Evolutionary conservation across 768 basidiomycete genomes (phyloP).

Genomic region (Lanmaoa pseudosensibilis): DNA sequence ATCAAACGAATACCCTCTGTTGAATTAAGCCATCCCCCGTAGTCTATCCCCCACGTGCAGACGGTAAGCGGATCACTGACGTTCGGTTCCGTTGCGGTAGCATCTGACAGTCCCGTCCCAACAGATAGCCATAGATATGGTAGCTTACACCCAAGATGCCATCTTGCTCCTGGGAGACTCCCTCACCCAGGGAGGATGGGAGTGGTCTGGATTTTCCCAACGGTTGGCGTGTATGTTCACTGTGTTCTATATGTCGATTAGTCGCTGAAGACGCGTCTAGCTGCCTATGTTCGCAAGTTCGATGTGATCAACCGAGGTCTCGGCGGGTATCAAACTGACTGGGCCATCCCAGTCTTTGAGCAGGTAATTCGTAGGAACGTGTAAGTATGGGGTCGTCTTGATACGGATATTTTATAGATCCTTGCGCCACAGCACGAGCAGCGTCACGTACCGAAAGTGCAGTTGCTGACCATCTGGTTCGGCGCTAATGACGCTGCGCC

Average conservation of each 20-base stretch:
- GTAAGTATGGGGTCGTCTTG: neutral
- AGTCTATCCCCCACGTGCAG: neutral
- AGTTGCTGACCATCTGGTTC: slow-evolving; percentile 84
- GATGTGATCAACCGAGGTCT: slow-evolving; percentile 88
- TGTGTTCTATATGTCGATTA: neutral
- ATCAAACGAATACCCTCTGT: neutral
- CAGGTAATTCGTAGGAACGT: slow-evolving; percentile 43
- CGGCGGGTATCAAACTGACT: slow-evolving; percentile 83
- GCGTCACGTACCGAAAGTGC: slow-evolving; percentile 54
- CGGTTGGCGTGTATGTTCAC: slow-evolving; percentile 46
- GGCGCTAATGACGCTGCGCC: slow-evolving; percentile 87
- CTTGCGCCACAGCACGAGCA: slow-evolving; percentile 54
- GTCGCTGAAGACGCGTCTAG: slow-evolving; percentile 36
- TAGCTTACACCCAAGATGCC: slow-evolving; percentile 52
- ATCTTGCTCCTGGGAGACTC: slow-evolving; percentile 84
- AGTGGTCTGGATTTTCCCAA: slow-evolving; percentile 62
- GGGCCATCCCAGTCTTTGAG: slow-evolving; percentile 78
- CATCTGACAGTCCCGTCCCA: neutral
- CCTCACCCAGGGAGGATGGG: slow-evolving; percentile 71
- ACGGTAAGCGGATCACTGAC: neutral
- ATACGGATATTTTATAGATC: slow-evolving; percentile 39
- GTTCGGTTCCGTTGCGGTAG: too few relatives aligned
- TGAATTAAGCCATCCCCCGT: neutral
- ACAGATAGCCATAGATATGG: slow-evolving; percentile 40
- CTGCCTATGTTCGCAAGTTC: slow-evolving; percentile 73